Evolutionary conservation across 306 rosid species (phyloP).

Genomic region (Quillaja saponaria): DNA sequence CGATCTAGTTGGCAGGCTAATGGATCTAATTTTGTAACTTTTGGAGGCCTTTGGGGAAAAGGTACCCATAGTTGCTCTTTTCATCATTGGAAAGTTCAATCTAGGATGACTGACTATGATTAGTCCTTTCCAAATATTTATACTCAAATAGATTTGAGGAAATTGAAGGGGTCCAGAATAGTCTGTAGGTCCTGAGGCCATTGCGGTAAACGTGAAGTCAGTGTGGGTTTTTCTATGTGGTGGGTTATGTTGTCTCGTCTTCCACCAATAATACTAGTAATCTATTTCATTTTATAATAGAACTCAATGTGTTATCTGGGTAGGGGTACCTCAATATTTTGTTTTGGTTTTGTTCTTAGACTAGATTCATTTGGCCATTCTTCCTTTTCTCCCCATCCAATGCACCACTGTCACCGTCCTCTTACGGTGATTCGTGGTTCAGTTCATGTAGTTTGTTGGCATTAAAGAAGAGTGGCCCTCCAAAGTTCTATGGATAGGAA

Average conservation of each 20-base stretch:
- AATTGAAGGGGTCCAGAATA: slow-evolving; percentile 14
- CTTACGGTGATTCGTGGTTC: slow-evolving; percentile 18
- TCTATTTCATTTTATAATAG: slow-evolving; percentile 8
- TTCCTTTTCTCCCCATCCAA: slow-evolving; percentile 19
- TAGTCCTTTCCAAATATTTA: slow-evolving; percentile 18
- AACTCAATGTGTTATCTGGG: slow-evolving; percentile 25
- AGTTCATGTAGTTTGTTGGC: slow-evolving; percentile 31
- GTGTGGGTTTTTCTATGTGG: slow-evolving; percentile 32
- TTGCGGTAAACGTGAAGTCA: slow-evolving; percentile 35
- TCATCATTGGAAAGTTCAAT: slow-evolving; percentile 27
- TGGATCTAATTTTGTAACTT: slow-evolving; percentile 47
- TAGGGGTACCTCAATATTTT: slow-evolving; percentile 25
- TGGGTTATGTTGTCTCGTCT: slow-evolving; percentile 50
- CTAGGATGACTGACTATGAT: slow-evolving; percentile 1
- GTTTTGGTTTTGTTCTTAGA: neutral
- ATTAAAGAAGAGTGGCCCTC: slow-evolving; percentile 20
- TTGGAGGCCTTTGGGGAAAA: slow-evolving; percentile 49
- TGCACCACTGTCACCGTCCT: slow-evolving; percentile 42
- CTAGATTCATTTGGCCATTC: slow-evolving; percentile 14
- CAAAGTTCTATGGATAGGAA: slow-evolving; percentile 25
- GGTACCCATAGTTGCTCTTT: slow-evolving; percentile 38
- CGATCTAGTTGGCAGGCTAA: slow-evolving; percentile 70
- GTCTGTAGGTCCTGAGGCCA: slow-evolving; percentile 30
- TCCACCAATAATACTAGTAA: slow-evolving; percentile 21
- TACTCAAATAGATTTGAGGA: slow-evolving; percentile 9